These are phyloP conservation scores for Ophiocordyceps robertsii DNA, from an alignment of 2,329 filamentous ascomycete genomes.

Conservation along the genomic window DNA sequence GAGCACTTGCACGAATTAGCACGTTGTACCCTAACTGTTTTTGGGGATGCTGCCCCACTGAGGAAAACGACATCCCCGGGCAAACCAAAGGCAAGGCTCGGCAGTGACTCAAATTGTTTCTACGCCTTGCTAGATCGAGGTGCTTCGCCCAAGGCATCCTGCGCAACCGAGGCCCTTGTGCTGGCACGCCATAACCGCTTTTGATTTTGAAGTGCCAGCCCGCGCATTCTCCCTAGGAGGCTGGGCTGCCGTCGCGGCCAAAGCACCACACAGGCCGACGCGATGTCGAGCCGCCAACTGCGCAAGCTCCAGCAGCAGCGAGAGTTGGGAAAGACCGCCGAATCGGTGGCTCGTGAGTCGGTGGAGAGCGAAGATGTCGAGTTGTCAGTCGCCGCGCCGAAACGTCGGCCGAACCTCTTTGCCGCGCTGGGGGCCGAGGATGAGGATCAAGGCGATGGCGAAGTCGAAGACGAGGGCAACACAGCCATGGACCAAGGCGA, in stretches of 20 bases:
- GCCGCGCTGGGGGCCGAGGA: slow-evolving; percentile 36
- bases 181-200: too few species aligned
- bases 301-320: slow-evolving; percentile 38
- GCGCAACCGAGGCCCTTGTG: too few species aligned
- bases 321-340: slow-evolving; percentile 22
- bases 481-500: slow-evolving; percentile 9
- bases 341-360: slow-evolving; percentile 5
- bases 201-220: too few species aligned
- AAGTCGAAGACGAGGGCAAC: slow-evolving; percentile 17
- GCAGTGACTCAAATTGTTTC: not conserved
- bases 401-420: slow-evolving; percentile 33
- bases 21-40: too few species aligned
- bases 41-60: too few species aligned
- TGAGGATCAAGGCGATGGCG: slow-evolving; percentile 14
- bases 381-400: slow-evolving; percentile 16
- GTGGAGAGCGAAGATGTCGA: slow-evolving; percentile 18
- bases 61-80: not conserved
- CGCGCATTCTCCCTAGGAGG: too few species aligned
- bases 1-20: too few species aligned
- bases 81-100: not conserved
- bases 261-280: slow-evolving; percentile 2
- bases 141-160: too few species aligned
- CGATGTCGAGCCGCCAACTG: slow-evolving; percentile 38
- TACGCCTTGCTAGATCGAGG: not conserved
- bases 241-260: not conserved